Percentiles rank a stretch among this genome's conserved stretches.
These are phyloP conservation scores for Boletus patriciae DNA, from an alignment of 768 basidiomycete species.

Conservation along the genomic window DNA sequence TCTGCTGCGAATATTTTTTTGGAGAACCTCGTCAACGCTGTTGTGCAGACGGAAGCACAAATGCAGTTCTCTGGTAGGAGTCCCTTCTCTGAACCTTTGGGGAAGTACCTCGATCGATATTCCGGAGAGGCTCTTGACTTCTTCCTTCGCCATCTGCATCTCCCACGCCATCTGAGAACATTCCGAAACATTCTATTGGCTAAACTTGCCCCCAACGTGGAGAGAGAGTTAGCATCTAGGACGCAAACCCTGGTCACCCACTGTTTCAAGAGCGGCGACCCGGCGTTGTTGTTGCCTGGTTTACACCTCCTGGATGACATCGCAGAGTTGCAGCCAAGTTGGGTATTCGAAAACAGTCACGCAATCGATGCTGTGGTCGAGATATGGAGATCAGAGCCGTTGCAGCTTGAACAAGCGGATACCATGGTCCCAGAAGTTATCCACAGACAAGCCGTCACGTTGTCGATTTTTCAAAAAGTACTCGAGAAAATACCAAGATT, in stretches of 20 bases:
- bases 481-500: conserved; percentile 73
- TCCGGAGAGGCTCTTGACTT: conserved; percentile 82
- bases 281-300: conserved; percentile 59
- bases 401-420: conserved; percentile 45
- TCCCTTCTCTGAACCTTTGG: conserved; percentile 91
- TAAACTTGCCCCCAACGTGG: conserved; percentile 71
- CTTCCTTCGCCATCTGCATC: conserved; percentile 76
- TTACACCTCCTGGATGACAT: conserved; percentile 79
- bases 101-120: conserved; percentile 89
- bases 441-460: conserved; percentile 62
- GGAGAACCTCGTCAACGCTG: conserved; percentile 77
- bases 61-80: conserved; percentile 88
- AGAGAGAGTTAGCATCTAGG: conserved; percentile 64
- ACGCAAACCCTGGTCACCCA: conserved; percentile 52
- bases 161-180: conserved; percentile 79
- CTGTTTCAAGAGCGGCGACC: conserved; percentile 52
- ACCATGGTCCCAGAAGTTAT: conserved; percentile 48
- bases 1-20: conserved; percentile 92
- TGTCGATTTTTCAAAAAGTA: conserved; percentile 75
- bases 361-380: conserved; percentile 70
- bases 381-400: conserved; percentile 63
- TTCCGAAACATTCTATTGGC: conserved; percentile 81
- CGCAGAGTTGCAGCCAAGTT: conserved; percentile 59
- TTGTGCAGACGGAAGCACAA: conserved; percentile 89
- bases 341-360: conserved; percentile 67